These are phyloP conservation scores for Euphrasia arctica DNA, from an alignment of 305 asterid genomes.

Conservation along the genomic window DNA sequence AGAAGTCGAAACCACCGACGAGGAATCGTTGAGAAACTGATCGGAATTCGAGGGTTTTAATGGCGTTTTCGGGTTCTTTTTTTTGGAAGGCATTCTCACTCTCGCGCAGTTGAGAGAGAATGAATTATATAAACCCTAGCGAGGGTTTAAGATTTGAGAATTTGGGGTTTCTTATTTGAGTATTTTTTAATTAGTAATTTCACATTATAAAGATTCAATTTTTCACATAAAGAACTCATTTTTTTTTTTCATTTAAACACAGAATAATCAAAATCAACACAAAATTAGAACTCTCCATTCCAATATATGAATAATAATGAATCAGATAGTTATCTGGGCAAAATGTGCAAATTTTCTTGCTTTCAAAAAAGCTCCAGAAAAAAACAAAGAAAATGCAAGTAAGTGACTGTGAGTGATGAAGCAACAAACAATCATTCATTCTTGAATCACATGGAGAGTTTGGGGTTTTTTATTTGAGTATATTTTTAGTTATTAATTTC, in stretches of 20 bases:
- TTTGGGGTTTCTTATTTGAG: not conserved
- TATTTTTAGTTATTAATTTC: no score
- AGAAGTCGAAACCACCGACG: slow-evolving; percentile 26
- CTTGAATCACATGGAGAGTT: not conserved
- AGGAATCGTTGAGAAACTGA: slow-evolving; percentile 12
- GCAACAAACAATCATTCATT: no score
- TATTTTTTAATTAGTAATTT: no score
- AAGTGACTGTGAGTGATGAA: no score
- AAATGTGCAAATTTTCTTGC: not conserved
- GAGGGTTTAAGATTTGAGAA: not conserved
- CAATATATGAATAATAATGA: no score
- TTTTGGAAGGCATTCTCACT: slow-evolving; percentile 37
- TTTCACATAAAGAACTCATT: no score
- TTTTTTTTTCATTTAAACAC: no score
- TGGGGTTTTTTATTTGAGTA: not conserved
- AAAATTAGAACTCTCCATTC: no score
- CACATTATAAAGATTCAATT: no score
- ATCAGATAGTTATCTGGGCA: not conserved
- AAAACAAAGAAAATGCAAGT: not conserved
- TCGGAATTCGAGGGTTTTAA: slow-evolving; percentile 31
- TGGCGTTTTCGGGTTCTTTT: slow-evolving; percentile 38
- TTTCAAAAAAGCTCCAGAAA: not conserved
- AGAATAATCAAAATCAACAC: no score
- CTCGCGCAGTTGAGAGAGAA: not conserved
- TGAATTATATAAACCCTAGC: not conserved